Evolutionary conservation across 305 asterid species (phyloP).

Genomic region (Nicotiana rustica): DNA sequence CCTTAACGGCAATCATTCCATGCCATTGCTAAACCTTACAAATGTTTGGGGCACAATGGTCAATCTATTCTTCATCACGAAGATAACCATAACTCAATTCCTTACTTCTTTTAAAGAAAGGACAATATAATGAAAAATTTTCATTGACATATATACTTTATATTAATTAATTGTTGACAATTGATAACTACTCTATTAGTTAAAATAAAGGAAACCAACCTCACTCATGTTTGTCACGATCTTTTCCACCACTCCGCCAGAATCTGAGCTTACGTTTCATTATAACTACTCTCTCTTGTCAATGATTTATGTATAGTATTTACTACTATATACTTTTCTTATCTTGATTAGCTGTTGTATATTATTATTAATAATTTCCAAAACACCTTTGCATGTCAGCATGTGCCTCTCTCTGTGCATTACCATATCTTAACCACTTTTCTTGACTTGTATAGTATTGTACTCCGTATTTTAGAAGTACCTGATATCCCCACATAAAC

Average conservation of each 20-base stretch:
- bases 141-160: neutral
- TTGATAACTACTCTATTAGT: neutral
- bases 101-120: neutral
- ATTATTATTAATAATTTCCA: neutral
- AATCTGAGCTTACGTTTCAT: neutral
- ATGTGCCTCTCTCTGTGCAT: neutral
- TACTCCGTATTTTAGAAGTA: neutral
- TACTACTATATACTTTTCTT: no score
- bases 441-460: neutral
- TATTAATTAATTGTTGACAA: neutral
- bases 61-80: neutral
- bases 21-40: neutral
- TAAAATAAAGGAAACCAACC: neutral
- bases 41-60: neutral
- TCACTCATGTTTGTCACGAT: neutral
- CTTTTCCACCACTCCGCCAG: neutral
- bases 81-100: neutral
- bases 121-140: neutral
- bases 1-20: neutral
- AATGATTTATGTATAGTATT: no score
- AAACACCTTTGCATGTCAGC: neutral
- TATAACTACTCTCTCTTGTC: neutral
- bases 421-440: conserved; percentile 7
- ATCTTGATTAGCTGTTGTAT: neutral
- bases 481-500: neutral